Conservation (phyloP, 2,329 filamentous ascomycete genomes). For the Claviceps spartinae region DNA sequence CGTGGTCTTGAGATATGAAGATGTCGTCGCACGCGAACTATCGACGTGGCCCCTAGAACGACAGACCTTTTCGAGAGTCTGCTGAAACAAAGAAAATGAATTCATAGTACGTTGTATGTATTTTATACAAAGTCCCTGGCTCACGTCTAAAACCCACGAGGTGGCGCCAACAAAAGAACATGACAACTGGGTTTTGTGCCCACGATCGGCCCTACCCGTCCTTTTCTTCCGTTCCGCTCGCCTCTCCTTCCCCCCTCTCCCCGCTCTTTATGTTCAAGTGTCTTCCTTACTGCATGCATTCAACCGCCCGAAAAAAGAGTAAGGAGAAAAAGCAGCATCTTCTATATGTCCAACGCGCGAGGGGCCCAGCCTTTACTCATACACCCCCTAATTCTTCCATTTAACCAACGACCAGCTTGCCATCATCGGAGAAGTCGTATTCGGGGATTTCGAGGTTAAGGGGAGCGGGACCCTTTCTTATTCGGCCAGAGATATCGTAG, state of each 20-base stretch:
- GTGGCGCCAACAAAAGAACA: constrained; percentile 12
- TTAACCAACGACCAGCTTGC: constrained; percentile 87
- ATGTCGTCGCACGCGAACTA: too few relatives aligned
- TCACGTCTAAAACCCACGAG: constrained; percentile 23
- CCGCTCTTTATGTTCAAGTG: constrained; percentile 1
- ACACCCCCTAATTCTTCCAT: constrained; percentile 5
- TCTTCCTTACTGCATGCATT: constrained; percentile 7
- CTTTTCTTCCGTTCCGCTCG: not conserved
- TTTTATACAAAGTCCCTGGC: constrained; percentile 23
- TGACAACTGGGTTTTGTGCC: not conserved
- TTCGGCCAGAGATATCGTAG: constrained; percentile 98
- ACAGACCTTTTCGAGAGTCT: too few relatives aligned
- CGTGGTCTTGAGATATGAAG: too few relatives aligned
- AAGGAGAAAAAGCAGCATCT: not conserved
- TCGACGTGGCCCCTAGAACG: too few relatives aligned
- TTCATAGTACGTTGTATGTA: constrained; percentile 19
- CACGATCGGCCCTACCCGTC: not conserved
- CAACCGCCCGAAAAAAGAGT: not conserved
- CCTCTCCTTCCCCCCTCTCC: constrained; percentile 7
- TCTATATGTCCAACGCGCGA: constrained; percentile 8
- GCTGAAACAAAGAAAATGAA: not conserved
- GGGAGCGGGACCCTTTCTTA: constrained; percentile 92
- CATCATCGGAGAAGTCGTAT: constrained; percentile 89
- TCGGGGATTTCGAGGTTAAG: constrained; percentile 90
- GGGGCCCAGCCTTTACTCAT: constrained; percentile 9